These are phyloP conservation scores for Eutrema japonicum DNA, from an alignment of 345 rosid species.

Conservation along the genomic window DNA sequence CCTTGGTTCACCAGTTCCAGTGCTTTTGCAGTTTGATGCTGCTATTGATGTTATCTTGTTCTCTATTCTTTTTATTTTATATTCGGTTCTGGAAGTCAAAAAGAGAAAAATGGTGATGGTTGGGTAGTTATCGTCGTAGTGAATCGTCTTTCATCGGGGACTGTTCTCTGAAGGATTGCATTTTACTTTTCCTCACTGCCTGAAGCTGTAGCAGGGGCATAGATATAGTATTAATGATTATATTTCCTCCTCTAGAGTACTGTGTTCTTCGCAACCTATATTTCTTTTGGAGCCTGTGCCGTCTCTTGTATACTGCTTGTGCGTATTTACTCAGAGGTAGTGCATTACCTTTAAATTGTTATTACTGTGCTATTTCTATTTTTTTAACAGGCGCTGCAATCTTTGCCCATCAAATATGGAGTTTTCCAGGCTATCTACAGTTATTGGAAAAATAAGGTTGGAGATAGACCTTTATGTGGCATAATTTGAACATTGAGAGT, in stretches of 20 bases:
- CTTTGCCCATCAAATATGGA: constrained; percentile 61
- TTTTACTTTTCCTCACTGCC: constrained; percentile 5
- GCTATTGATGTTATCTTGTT: constrained; percentile 65
- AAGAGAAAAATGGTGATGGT: not conserved
- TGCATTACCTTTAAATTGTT: not conserved
- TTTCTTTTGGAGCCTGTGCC: constrained; percentile 1
- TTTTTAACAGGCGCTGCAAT: constrained; percentile 67
- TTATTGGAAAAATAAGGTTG: constrained; percentile 93
- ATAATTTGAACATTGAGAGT: not conserved
- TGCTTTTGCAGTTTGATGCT: constrained; percentile 78
- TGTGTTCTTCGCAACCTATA: not conserved
- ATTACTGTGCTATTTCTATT: constrained; percentile 21
- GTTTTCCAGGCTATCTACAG: constrained; percentile 70
- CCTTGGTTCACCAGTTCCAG: constrained; percentile 77
- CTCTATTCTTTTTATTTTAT: not conserved
- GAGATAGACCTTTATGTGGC: constrained; percentile 19
- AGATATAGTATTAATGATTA: not conserved
- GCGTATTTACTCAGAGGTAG: not conserved
- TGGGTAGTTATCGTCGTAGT: constrained; percentile 4
- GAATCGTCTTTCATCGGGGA: constrained; percentile 5
- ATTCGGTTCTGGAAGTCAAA: constrained; percentile 7
- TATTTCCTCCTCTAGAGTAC: constrained; percentile 3
- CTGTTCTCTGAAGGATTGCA: constrained; percentile 7
- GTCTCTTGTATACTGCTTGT: not conserved
- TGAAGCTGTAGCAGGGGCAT: constrained; percentile 3